Conservation (phyloP, 2,329 filamentous ascomycete species). For the Periconia sp. region DNA sequence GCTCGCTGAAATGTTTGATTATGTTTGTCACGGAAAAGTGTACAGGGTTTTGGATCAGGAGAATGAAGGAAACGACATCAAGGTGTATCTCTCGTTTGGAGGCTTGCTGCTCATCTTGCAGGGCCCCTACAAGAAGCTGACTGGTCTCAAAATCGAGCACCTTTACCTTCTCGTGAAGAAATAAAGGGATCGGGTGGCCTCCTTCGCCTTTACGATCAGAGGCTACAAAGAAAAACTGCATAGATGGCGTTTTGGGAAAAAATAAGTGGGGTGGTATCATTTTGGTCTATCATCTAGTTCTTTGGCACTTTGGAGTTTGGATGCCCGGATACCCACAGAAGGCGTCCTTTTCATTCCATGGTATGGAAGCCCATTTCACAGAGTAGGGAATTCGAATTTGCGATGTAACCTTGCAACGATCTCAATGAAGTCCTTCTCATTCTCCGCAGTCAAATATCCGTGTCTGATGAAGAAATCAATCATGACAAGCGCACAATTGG, state of each 20-base stretch:
- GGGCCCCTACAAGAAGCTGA: slow-evolving; percentile 94
- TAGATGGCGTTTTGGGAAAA: slow-evolving; percentile 32
- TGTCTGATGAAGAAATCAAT: slow-evolving; percentile 90
- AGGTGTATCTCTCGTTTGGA: slow-evolving; percentile 92
- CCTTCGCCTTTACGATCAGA: background rate
- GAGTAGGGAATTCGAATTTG: slow-evolving; percentile 70
- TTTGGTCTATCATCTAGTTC: slow-evolving; percentile 28
- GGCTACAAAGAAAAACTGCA: slow-evolving; percentile 23
- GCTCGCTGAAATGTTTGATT: slow-evolving; percentile 79
- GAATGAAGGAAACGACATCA: slow-evolving; percentile 75
- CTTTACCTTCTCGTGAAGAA: slow-evolving; percentile 95
- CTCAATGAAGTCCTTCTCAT: slow-evolving; percentile 76
- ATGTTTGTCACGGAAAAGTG: slow-evolving; percentile 85
- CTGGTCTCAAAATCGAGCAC: slow-evolving; percentile 86
- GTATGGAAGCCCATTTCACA: slow-evolving; percentile 17
- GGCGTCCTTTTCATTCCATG: slow-evolving; percentile 14
- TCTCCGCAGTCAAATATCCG: slow-evolving; percentile 74
- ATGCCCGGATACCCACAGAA: slow-evolving; percentile 35
- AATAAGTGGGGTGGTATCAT: slow-evolving; percentile 28
- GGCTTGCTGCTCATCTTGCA: slow-evolving; percentile 88
- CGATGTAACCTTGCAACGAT: slow-evolving; percentile 77
- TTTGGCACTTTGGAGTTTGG: slow-evolving; percentile 13
- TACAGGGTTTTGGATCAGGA: slow-evolving; percentile 80
- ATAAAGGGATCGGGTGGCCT: slow-evolving; percentile 45
- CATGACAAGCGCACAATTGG: slow-evolving; percentile 83